Base-by-base conservation (phyloP, 306 rosid genomes). In the Fagus sylvatica region DNA sequence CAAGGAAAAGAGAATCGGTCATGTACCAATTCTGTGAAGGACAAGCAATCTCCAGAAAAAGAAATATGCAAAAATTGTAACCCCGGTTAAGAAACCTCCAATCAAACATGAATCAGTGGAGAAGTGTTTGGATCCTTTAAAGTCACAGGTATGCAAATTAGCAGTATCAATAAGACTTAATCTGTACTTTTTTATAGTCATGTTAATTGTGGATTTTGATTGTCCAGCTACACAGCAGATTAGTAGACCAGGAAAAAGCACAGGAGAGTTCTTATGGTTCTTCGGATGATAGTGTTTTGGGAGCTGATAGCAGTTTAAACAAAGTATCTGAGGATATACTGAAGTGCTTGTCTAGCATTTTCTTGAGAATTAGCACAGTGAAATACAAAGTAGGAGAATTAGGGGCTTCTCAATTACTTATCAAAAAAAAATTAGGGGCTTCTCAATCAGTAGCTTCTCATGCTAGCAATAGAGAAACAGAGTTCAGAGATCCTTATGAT, bases 271-370 rank as follows among this genome's bases (percentile, higher is more conserved):
- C 85, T 46, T 84, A 90, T 17, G 75, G 85, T 82, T 86, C 77
- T 60, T 82, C 81, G 5, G 87, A 84, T 60, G 85, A 84, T 74
- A 82, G 83, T 75, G 79, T 37, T 5, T 49, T 68, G 71, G 90
- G 85, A 73, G 72, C 81, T 43, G 90, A 86, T 49, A 81, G 69
- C 83, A 82, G 82, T 4, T 97, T 96, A 9, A 94, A 88, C 73
- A 87, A 81, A 84, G 77, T 92, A 53, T 92, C 98, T 0, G 93
- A 92, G 88, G 88, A 89, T n/a, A 84, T 89, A 74, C 88, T 92
- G 53, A 89, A 89, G 88, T 90, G 97, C 53, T 89, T 94, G 67
- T 87, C 86, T 36, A 83, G 80, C 81, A 86, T 92, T 81, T 89
- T 94, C 77, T 49, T 79, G 81, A 83, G 89, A 84, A 73, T 90